A percentile compares a stretch with the other conserved stretches of the same genome.
Conservation (phyloP, 1,139 yeast species). For the Diutina rugosa region DNA sequence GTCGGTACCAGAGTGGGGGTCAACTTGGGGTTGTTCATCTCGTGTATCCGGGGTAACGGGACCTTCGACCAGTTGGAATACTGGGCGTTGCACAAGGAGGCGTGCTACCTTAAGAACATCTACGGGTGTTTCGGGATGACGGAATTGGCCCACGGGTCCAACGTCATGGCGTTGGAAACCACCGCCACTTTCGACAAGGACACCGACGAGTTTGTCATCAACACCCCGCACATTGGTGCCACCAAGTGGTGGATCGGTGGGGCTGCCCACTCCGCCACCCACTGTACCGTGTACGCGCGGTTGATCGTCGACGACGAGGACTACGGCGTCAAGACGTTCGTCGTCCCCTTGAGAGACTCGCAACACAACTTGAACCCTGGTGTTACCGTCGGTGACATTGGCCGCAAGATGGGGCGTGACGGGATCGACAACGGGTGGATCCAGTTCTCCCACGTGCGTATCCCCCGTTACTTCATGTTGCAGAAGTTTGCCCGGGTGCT, state of each 20-base stretch:
- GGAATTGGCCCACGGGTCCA: constrained; percentile 88
- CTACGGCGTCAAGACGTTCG: constrained; percentile 83
- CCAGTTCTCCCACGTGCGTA: constrained; percentile 68
- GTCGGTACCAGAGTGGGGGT: constrained; percentile 17
- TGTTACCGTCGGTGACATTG: constrained; percentile 78
- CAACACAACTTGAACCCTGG: constrained; percentile 67
- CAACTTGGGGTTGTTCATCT: constrained; percentile 18
- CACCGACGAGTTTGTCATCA: constrained; percentile 56
- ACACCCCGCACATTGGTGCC: constrained; percentile 85
- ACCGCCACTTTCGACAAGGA: constrained; percentile 66
- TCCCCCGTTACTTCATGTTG: constrained; percentile 76
- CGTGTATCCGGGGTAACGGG: constrained; percentile 20
- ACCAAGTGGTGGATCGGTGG: constrained; percentile 99
- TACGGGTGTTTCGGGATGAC: constrained; percentile 95
- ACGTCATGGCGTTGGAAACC: constrained; percentile 88
- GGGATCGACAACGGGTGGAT: constrained; percentile 94
- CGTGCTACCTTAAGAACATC: constrained; percentile 47
- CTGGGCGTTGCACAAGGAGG: constrained; percentile 71
- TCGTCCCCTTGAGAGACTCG: constrained; percentile 75
- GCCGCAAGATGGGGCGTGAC: constrained; percentile 86
- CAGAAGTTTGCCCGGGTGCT: constrained; percentile 70
- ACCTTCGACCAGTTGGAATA: constrained; percentile 40
- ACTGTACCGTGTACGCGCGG: constrained; percentile 71
- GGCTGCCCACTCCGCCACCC: constrained; percentile 90
- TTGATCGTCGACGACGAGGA: constrained; percentile 72